A percentile compares a stretch with the other conserved stretches of the same genome.
These are phyloP conservation scores for Toxoplasma gondii DNA, from an alignment of 169 alveolate genomes.

Conservation along the genomic window DNA sequence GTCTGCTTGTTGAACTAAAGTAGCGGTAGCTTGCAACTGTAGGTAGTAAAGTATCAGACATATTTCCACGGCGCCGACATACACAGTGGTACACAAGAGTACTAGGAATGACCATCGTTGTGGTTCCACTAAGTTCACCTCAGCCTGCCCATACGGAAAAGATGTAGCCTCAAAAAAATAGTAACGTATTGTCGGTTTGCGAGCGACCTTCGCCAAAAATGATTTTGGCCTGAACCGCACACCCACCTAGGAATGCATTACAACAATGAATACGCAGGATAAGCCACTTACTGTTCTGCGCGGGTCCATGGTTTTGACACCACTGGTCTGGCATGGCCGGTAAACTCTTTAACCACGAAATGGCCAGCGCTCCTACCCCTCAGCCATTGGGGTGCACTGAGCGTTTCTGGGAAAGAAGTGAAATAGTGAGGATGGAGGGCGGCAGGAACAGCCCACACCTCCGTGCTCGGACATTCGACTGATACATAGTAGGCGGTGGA, in stretches of 20 bases:
- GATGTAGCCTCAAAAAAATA: neutral
- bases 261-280: neutral
- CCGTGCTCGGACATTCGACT: neutral
- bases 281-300: neutral
- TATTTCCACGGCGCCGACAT: neutral
- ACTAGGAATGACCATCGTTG: neutral
- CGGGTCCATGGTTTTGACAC: neutral
- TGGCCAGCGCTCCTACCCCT: neutral
- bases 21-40: neutral
- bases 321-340: neutral
- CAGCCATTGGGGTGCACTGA: neutral
- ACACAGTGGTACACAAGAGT: neutral
- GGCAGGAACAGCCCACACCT: neutral
- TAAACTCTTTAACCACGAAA: neutral
- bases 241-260: neutral
- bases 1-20: neutral
- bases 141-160: neutral
- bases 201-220: neutral
- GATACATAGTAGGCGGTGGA: neutral
- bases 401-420: neutral
- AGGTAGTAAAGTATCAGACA: constrained; percentile 5
- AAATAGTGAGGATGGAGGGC: neutral
- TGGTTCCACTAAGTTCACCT: neutral
- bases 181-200: neutral
- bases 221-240: neutral